phyloP scores from a whole-genome alignment of 208 protist genomes.

The Acanthamoeba castellanii region DNA sequence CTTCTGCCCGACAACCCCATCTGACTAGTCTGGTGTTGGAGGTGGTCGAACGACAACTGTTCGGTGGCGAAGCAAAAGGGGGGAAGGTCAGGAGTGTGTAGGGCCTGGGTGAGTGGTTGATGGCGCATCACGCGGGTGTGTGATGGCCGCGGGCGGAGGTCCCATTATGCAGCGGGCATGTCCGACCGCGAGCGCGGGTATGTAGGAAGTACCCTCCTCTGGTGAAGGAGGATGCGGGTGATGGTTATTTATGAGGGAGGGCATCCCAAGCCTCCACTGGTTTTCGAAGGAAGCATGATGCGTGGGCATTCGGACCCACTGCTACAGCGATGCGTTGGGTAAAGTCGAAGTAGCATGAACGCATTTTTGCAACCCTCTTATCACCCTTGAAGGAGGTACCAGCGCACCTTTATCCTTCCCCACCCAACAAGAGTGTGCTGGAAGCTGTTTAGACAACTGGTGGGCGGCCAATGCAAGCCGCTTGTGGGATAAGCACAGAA shows the following conservation, averaged over 20 bases:
- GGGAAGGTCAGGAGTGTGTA: not conserved
- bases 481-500: too few species aligned
- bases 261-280: slow-evolving; percentile 4
- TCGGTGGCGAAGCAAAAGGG: not conserved
- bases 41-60: too few species aligned
- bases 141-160: too few species aligned
- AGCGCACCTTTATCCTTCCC: not conserved
- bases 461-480: too few species aligned
- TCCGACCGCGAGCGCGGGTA: not conserved
- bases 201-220: not conserved
- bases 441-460: not conserved
- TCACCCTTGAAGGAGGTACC: not conserved
- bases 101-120: not conserved
- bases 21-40: too few species aligned
- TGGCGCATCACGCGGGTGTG: not conserved
- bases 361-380: not conserved
- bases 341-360: not conserved
- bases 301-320: not conserved
- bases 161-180: not conserved
- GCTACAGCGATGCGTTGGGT: not conserved
- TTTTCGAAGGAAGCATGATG: not conserved
- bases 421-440: not conserved
- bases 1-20: too few species aligned
- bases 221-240: not conserved
- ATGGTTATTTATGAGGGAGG: not conserved